phyloP scores from a whole-genome alignment of 495 filamentous ascomycete species.

The Delitschia confertaspora region DNA sequence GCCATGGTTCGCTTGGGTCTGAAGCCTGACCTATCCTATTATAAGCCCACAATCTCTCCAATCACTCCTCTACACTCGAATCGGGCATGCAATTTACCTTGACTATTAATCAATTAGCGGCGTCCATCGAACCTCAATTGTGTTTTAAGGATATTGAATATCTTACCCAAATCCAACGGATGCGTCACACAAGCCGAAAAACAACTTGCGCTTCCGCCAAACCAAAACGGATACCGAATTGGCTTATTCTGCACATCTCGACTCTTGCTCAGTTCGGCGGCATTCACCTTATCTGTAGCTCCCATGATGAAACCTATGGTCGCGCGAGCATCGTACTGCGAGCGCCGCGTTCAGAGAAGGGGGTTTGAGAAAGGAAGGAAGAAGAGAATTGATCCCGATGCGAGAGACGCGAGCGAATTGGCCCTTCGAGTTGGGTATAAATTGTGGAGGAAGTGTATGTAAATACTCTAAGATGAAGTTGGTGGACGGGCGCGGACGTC shows the following conservation, averaged over 20 bases:
- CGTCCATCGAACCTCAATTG: conserved; percentile 7
- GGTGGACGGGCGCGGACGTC: background rate
- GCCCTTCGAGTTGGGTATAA: too few species aligned
- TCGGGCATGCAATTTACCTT: conserved; percentile 16
- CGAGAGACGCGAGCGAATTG: too few species aligned
- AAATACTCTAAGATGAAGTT: too few species aligned
- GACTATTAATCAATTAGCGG: conserved; percentile 15
- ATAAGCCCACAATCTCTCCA: too few species aligned
- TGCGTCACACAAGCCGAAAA: conserved; percentile 86
- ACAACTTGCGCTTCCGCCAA: conserved; percentile 84
- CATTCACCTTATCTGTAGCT: conserved; percentile 27
- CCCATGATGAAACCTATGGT: conserved; percentile 22
- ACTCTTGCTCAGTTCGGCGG: conserved; percentile 23
- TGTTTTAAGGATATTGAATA: too few species aligned
- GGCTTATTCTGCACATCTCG: conserved; percentile 27
- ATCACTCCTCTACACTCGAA: too few species aligned
- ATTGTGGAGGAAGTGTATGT: background rate
- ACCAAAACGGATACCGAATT: conserved; percentile 64
- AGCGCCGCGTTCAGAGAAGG: background rate
- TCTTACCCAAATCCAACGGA: conserved; percentile 71
- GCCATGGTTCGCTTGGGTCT: conserved; percentile 47
- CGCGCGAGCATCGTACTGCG: conserved; percentile 7
- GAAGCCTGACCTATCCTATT: conserved; percentile 65
- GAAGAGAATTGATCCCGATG: too few species aligned
- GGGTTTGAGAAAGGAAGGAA: background rate